Percentiles rank a stretch among this genome's conserved stretches.
These are phyloP conservation scores for Gaeumannomyces tritici DNA, from an alignment of 2,329 filamentous ascomycete genomes.

Conservation along the genomic window DNA sequence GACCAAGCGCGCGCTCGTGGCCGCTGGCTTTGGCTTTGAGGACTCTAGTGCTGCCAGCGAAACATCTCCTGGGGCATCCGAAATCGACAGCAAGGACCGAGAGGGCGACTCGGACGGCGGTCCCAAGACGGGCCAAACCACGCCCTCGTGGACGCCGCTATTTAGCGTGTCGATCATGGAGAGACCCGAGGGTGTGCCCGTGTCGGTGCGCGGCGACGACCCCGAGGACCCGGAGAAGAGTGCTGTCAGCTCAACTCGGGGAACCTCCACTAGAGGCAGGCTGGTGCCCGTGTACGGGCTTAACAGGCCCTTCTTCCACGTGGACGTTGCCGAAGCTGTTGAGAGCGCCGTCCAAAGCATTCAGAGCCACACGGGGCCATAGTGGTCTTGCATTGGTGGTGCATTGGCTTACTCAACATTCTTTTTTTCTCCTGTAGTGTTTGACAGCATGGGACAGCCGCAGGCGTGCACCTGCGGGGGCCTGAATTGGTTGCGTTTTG, in stretches of 20 bases:
- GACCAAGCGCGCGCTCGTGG: slow-evolving; percentile 83
- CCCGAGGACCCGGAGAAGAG: not conserved
- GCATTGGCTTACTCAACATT: no score
- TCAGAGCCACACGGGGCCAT: not conserved
- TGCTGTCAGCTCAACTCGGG: not conserved
- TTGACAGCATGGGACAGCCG: not conserved
- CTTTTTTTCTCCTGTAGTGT: no score
- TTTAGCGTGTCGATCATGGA: slow-evolving; percentile 2
- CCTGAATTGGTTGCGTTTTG: not conserved
- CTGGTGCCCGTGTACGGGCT: slow-evolving; percentile 24
- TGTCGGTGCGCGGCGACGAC: not conserved
- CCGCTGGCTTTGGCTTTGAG: slow-evolving; percentile 66
- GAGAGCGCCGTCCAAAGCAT: slow-evolving; percentile 18
- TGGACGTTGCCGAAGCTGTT: slow-evolving; percentile 32
- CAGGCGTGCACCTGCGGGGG: not conserved
- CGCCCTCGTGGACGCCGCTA: slow-evolving; percentile 1
- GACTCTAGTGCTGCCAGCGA: not conserved
- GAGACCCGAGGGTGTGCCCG: not conserved
- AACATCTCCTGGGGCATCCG: not conserved
- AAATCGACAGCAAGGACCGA: not conserved
- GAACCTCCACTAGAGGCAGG: slow-evolving; percentile 1
- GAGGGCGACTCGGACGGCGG: slow-evolving; percentile 1
- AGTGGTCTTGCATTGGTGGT: not conserved
- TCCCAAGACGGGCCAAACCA: not conserved
- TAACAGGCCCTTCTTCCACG: slow-evolving; percentile 37